These are phyloP conservation scores for Zalaria sp. DNA, from an alignment of 2,329 filamentous ascomycete genomes.

Conservation along the genomic window DNA sequence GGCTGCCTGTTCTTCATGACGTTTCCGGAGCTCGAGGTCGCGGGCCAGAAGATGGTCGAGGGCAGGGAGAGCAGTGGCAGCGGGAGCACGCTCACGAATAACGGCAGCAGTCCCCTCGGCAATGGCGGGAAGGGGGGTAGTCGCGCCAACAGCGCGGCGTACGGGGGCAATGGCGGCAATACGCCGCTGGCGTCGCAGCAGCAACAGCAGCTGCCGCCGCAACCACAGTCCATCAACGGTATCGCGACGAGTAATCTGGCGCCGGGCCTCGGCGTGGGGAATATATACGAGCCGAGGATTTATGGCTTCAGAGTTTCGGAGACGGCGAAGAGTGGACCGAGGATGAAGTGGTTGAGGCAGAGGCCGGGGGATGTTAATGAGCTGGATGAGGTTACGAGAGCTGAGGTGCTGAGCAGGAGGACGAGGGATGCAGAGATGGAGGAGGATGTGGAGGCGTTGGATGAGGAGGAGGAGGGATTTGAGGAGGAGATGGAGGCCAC, in stretches of 20 bases:
- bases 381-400: slow-evolving; percentile 53
- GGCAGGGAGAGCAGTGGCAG: too few relatives aligned
- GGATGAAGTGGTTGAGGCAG: slow-evolving; percentile 92
- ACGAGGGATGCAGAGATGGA: background rate
- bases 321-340: slow-evolving; percentile 72
- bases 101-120: background rate
- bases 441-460: background rate
- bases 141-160: slow-evolving; percentile 1
- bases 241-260: slow-evolving; percentile 77
- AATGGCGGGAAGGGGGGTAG: background rate
- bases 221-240: slow-evolving; percentile 59
- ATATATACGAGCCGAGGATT: slow-evolving; percentile 88
- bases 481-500: background rate
- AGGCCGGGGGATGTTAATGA: slow-evolving; percentile 68
- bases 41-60: slow-evolving; percentile 15
- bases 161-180: slow-evolving; percentile 12
- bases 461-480: background rate
- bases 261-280: slow-evolving; percentile 66
- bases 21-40: slow-evolving; percentile 87
- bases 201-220: slow-evolving; percentile 20
- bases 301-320: slow-evolving; percentile 95
- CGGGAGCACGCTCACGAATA: background rate
- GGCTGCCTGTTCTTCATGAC: slow-evolving; percentile 96
- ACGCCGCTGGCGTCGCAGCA: background rate
- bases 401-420: background rate